Conservation (phyloP, 345 rosid genomes). For the Carallia brachiata region DNA sequence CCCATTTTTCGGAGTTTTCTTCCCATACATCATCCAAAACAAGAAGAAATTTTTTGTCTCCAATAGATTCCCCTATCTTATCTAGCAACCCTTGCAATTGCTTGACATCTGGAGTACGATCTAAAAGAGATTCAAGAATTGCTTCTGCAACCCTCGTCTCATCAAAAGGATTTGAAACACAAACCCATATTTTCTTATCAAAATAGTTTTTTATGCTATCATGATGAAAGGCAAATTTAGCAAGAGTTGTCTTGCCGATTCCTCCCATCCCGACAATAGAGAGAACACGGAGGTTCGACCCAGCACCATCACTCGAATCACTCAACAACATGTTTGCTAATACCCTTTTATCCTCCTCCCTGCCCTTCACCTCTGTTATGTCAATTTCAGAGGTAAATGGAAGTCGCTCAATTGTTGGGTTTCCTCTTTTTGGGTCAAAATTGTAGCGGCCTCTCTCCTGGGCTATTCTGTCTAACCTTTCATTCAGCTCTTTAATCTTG, state of each 20-base stretch:
- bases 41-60: too few relatives aligned
- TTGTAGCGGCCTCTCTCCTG: too few relatives aligned
- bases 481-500: too few relatives aligned
- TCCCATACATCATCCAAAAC: too few relatives aligned
- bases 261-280: conserved; percentile 6
- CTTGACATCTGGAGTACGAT: too few relatives aligned
- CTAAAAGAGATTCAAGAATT: conserved; percentile 6
- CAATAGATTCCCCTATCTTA: too few relatives aligned
- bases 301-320: background rate
- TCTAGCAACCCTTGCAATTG: too few relatives aligned
- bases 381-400: background rate
- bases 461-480: too few relatives aligned
- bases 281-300: background rate
- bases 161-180: conserved; percentile 2
- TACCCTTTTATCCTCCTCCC: background rate
- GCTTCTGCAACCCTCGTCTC: background rate
- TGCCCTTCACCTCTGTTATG: background rate
- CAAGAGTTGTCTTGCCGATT: background rate
- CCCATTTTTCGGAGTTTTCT: too few relatives aligned
- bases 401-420: too few relatives aligned
- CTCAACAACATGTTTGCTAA: background rate
- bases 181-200: background rate
- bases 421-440: too few relatives aligned
- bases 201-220: background rate
- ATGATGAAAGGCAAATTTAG: background rate